These are phyloP conservation scores for Sporothrix curviconia DNA, from an alignment of 2,329 filamentous ascomycete genomes.

Conservation along the genomic window DNA sequence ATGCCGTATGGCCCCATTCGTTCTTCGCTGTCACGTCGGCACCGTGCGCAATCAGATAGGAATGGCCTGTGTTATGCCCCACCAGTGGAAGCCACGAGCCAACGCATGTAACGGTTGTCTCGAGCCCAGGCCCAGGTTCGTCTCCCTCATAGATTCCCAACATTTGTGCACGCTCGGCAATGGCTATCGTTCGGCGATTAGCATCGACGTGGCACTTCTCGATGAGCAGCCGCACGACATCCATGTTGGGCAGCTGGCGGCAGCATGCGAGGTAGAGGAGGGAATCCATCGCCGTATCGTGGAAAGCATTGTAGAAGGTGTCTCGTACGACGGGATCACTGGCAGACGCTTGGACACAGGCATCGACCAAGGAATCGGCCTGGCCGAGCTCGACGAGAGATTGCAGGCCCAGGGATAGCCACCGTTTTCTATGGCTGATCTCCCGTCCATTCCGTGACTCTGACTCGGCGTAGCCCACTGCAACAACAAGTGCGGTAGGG, in stretches of 20 bases:
- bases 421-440: neutral
- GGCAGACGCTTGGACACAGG: neutral
- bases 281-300: neutral
- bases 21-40: neutral
- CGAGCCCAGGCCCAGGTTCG: neutral
- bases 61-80: neutral
- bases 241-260: constrained; percentile 13
- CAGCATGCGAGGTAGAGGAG: constrained; percentile 4
- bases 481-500: neutral
- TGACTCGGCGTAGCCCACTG: neutral
- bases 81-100: neutral
- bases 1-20: neutral
- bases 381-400: neutral
- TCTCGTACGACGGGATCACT: neutral
- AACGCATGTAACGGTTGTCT: neutral
- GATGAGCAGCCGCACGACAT: constrained; percentile 11
- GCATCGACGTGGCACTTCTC: constrained; percentile 8
- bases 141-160: neutral
- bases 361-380: neutral
- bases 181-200: constrained; percentile 5
- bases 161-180: neutral
- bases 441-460: no score
- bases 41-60: neutral
- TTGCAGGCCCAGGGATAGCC: neutral
- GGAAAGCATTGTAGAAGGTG: no score